These are phyloP conservation scores for Francoa sonchifolia DNA, from an alignment of 441 rosid species.

Conservation along the genomic window DNA sequence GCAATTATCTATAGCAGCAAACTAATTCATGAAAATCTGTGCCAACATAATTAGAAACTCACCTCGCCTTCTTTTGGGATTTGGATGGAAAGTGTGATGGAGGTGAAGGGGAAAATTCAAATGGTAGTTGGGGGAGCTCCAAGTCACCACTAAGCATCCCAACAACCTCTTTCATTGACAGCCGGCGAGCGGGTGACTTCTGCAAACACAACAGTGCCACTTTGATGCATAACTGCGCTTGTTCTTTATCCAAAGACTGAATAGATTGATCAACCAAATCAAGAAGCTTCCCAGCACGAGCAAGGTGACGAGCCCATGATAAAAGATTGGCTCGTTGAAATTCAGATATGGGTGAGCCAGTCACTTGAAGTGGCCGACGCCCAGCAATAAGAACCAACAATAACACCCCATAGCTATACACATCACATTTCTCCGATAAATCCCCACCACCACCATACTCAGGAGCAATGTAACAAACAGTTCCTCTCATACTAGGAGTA, in stretches of 20 bases:
- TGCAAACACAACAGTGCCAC: slow-evolving; percentile 83
- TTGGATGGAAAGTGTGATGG: slow-evolving; percentile 46
- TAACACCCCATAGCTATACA: slow-evolving; percentile 77
- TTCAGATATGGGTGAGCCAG: slow-evolving; percentile 61
- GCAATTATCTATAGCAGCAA: slow-evolving; percentile 10
- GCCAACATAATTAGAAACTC: slow-evolving; percentile 11
- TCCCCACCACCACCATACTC: slow-evolving; percentile 63
- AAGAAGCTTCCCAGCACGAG: slow-evolving; percentile 52
- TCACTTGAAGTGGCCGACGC: slow-evolving; percentile 69
- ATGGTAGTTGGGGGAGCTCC: slow-evolving; percentile 50
- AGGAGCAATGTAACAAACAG: slow-evolving; percentile 79
- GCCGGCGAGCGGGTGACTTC: slow-evolving; percentile 55
- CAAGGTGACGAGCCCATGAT: slow-evolving; percentile 80
- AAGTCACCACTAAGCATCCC: slow-evolving; percentile 53
- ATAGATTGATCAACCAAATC: slow-evolving; percentile 66
- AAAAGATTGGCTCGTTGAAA: slow-evolving; percentile 74
- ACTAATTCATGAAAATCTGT: not conserved
- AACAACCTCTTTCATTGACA: slow-evolving; percentile 69
- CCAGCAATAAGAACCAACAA: slow-evolving; percentile 73
- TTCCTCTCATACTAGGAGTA: slow-evolving; percentile 96
- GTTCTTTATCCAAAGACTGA: slow-evolving; percentile 42
- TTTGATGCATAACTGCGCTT: slow-evolving; percentile 63
- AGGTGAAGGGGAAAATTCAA: slow-evolving; percentile 74
- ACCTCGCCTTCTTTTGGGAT: slow-evolving; percentile 40
- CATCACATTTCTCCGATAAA: slow-evolving; percentile 76